phyloP scores from a whole-genome alignment of 768 basidiomycete genomes.

The Leccinum rimulosum region DNA sequence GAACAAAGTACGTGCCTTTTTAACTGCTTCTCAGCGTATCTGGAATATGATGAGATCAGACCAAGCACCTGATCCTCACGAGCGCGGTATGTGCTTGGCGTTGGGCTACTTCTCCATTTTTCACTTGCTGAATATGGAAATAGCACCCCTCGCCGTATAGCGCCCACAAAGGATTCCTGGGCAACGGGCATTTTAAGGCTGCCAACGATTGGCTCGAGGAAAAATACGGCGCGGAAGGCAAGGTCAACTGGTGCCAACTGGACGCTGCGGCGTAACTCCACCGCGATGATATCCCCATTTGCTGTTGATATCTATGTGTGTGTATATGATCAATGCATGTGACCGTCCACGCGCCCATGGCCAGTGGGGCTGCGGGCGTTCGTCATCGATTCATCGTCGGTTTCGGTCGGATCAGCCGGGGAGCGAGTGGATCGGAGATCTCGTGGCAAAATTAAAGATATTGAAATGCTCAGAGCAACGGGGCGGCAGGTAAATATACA shows the following conservation, averaged over 20 bases:
- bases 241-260: conserved; percentile 71
- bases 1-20: conserved; percentile 51
- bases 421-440: conserved; percentile 23
- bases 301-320: conserved; percentile 25
- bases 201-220: conserved; percentile 86
- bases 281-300: conserved; percentile 23
- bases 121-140: conserved; percentile 27
- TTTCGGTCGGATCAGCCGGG: background rate
- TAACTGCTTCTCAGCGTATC: conserved; percentile 9
- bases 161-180: conserved; percentile 77
- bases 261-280: conserved; percentile 21
- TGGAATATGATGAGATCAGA: conserved; percentile 39
- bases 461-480: conserved; percentile 26
- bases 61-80: conserved; percentile 75
- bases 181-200: conserved; percentile 83
- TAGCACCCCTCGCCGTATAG: conserved; percentile 86
- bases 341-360: conserved; percentile 9
- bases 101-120: conserved; percentile 17
- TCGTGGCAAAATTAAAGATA: conserved; percentile 16
- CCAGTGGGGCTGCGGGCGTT: conserved; percentile 22
- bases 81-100: conserved; percentile 57
- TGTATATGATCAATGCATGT: conserved; percentile 18
- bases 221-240: conserved; percentile 70
- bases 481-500: conserved; percentile 4
- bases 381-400: background rate